Conservation (phyloP, 495 filamentous ascomycete genomes). For the Symbiotaphrina buchneri region DNA sequence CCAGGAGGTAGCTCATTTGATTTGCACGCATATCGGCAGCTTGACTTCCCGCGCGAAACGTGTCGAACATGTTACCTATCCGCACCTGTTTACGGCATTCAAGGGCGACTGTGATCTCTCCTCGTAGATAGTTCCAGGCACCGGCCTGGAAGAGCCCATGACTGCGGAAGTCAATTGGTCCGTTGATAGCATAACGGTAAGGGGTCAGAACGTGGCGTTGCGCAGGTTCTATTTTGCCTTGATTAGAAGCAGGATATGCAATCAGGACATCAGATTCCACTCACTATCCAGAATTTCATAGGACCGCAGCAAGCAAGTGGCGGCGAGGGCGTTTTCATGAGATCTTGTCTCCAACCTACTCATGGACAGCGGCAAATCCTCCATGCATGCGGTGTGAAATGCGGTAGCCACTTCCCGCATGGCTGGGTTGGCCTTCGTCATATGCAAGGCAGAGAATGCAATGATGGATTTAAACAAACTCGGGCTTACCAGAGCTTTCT, state of each 20-base stretch:
- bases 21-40: conserved; percentile 13
- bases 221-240: conserved; percentile 7
- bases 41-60: conserved; percentile 5
- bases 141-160: conserved; percentile 6
- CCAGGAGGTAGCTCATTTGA: conserved; percentile 11
- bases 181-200: conserved; percentile 10
- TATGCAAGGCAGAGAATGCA: conserved; percentile 13
- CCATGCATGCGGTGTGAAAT: neutral
- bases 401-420: neutral
- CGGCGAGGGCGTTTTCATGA: conserved; percentile 12
- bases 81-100: conserved; percentile 12
- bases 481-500: conserved; percentile 10
- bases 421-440: conserved; percentile 1
- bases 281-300: conserved; percentile 16
- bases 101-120: conserved; percentile 17
- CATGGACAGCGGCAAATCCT: neutral
- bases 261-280: conserved; percentile 1
- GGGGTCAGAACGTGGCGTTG: conserved; percentile 12
- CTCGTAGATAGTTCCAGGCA: conserved; percentile 18
- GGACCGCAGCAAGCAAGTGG: conserved; percentile 16
- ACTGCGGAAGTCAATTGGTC: conserved; percentile 5
- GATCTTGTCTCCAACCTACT: neutral
- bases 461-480: conserved; percentile 16
- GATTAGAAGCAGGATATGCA: too few relatives aligned
- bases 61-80: conserved; percentile 10